Base-by-base conservation (phyloP, 1,284 basidiomycete species). In the Rhodotorula sp. region DNA sequence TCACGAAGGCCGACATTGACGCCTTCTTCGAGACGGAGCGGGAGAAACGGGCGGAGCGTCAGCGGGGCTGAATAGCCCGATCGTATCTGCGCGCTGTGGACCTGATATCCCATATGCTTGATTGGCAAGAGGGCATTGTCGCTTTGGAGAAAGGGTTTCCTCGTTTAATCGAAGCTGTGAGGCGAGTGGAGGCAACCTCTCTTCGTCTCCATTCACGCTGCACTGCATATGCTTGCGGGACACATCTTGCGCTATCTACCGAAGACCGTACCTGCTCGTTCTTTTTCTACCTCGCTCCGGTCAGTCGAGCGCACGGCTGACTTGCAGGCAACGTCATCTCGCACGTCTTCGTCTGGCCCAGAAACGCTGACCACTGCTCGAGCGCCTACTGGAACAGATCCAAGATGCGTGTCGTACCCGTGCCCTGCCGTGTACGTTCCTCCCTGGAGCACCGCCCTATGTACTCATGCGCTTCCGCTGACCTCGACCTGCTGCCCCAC, bases 1-100 rank as follows among this genome's bases (percentile, higher is more conserved):
- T 83, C 58, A 79, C 75, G 31, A 80, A 81, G 65, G 80, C 80
- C 65, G 75, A 78, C 16, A 79, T 83, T 14, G 76, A 81, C 2
- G 70, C 74, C 1, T 83, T 83, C 67, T 83, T 83, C 62, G 73
- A 65, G 26, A 47, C 59, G 34, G 72, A 77, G 58, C 47, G 54
- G n/a, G 54, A 58, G 64, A 61, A 73, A 62, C 21, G 66, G 7
- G 12, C 61, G n/a, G 43, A 58, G 29, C 51, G 49, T 5, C 26
- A 51, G 14, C 31, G 39, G 10, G 39, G 39, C 10, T 43, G 39
- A 14, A 12, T 43, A 16, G 39, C 39, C 10, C 12, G 39, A 12
- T 43, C 8, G 3, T 31, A 3, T 5, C 10, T 8, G 1, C 48
- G 26, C 15, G 39, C 10, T 43, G 39, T 12, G 8, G 39, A 43